Evolutionary conservation across 768 basidiomycete genomes (phyloP).

Genomic region (Epithele typhae): DNA sequence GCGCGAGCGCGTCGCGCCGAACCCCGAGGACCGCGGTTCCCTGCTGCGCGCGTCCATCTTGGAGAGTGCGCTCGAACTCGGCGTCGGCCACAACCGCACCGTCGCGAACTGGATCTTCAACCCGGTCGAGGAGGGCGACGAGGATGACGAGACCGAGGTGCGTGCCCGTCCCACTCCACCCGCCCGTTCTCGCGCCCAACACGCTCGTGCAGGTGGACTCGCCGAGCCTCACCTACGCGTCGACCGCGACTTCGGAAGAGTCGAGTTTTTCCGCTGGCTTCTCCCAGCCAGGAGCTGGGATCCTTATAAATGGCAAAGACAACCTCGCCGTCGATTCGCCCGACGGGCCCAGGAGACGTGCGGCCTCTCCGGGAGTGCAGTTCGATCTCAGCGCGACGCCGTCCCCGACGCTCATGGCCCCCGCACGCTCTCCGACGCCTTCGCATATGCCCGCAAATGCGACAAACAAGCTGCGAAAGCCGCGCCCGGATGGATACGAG

Average conservation of each 20-base stretch:
- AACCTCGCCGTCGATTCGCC: constrained; percentile 6
- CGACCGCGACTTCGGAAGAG: constrained; percentile 40
- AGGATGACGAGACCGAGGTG: constrained; percentile 40
- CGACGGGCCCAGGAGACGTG: constrained; percentile 1
- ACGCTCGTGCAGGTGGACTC: constrained; percentile 10
- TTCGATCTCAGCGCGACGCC: constrained; percentile 29
- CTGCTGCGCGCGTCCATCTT: constrained; percentile 68
- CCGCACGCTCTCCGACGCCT: neutral
- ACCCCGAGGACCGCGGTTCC: constrained; percentile 42
- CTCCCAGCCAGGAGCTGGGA: constrained; percentile 21
- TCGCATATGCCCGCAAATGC: constrained; percentile 11
- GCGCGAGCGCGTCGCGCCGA: constrained; percentile 3
- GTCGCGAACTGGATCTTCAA: constrained; percentile 74
- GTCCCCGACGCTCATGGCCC: constrained; percentile 15
- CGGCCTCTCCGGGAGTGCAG: constrained; percentile 15
- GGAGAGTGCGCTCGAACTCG: constrained; percentile 67
- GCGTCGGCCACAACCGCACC: constrained; percentile 51
- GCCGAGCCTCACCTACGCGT: constrained; percentile 36
- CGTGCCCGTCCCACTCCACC: constrained; percentile 3
- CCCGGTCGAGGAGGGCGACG: constrained; percentile 52
- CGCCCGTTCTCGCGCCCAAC: neutral
- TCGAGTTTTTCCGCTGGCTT: constrained; percentile 28
- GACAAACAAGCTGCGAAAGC: constrained; percentile 35
- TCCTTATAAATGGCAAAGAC: constrained; percentile 10
- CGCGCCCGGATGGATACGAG: constrained; percentile 42